Evolutionary conservation across 352 stramenopile species (phyloP).

Genomic region (Globisporangium solare): DNA sequence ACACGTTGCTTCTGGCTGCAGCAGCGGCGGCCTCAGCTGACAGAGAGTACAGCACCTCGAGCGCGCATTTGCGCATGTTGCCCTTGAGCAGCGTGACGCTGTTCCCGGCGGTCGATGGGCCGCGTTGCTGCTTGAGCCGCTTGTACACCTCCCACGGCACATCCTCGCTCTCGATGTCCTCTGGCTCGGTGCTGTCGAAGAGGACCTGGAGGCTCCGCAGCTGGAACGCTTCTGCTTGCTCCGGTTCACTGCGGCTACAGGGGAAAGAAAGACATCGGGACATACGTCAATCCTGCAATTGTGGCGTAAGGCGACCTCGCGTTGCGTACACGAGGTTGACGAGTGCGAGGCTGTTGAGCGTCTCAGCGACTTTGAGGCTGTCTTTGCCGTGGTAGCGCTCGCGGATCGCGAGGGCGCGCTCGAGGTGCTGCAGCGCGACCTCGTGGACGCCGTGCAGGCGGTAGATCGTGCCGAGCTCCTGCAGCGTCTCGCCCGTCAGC

Average conservation of each 20-base stretch:
- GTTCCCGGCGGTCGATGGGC: slow-evolving; percentile 49
- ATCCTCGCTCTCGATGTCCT: slow-evolving; percentile 74
- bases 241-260: slow-evolving; percentile 28
- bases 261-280: background rate
- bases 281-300: background rate
- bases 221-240: slow-evolving; percentile 42
- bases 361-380: slow-evolving; percentile 71
- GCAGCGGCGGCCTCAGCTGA: background rate
- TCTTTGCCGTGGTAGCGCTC: slow-evolving; percentile 43
- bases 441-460: slow-evolving; percentile 45
- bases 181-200: slow-evolving; percentile 44
- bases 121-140: slow-evolving; percentile 62
- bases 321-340: slow-evolving; percentile 34
- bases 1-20: background rate
- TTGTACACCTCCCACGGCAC: slow-evolving; percentile 80
- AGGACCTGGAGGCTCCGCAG: slow-evolving; percentile 51
- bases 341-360: slow-evolving; percentile 72
- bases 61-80: slow-evolving; percentile 55
- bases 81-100: slow-evolving; percentile 59
- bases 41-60: slow-evolving; percentile 24
- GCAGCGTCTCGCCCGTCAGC: slow-evolving; percentile 52
- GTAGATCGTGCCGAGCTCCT: slow-evolving; percentile 67
- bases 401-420: slow-evolving; percentile 42
- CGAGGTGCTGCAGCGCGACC: slow-evolving; percentile 54
- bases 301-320: too few species aligned